A percentile compares a stretch with the other conserved stretches of the same genome.
These are phyloP conservation scores for Sicyos edulis DNA, from an alignment of 306 rosid species.

Conservation along the genomic window DNA sequence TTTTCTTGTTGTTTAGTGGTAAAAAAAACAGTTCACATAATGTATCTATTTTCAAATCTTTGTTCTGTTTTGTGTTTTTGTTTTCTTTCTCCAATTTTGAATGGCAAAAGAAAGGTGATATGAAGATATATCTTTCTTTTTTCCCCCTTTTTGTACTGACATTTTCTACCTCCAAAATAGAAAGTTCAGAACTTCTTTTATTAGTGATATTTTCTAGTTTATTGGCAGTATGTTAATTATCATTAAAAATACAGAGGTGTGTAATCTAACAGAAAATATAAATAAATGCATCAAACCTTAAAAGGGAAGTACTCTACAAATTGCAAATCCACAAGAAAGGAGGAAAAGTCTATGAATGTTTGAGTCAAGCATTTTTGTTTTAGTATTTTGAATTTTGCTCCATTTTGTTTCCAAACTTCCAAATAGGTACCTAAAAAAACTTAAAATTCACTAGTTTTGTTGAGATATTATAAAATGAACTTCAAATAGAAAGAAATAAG, in stretches of 20 bases:
- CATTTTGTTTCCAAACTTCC: too few species aligned
- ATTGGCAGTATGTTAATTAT: neutral
- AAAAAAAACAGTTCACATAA: neutral
- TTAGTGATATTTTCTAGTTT: neutral
- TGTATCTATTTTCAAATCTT: neutral
- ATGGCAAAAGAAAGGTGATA: neutral
- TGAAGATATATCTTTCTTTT: neutral
- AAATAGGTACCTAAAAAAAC: too few species aligned
- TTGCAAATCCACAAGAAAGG: too few species aligned
- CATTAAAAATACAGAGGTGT: neutral
- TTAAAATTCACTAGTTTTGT: too few species aligned
- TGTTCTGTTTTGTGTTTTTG: neutral
- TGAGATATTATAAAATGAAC: neutral
- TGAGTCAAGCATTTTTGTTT: too few species aligned
- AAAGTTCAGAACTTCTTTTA: neutral
- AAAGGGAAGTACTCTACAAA: neutral
- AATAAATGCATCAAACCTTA: neutral
- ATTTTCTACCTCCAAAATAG: neutral
- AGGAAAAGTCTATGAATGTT: too few species aligned
- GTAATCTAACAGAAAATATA: too few species aligned
- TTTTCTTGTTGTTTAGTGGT: neutral
- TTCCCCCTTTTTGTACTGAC: neutral
- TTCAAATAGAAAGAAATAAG: too few species aligned
- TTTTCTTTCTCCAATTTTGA: neutral
- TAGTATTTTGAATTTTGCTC: too few species aligned